Conservation (phyloP, 176 grass and related monocot species). For the Lolium rigidum region DNA sequence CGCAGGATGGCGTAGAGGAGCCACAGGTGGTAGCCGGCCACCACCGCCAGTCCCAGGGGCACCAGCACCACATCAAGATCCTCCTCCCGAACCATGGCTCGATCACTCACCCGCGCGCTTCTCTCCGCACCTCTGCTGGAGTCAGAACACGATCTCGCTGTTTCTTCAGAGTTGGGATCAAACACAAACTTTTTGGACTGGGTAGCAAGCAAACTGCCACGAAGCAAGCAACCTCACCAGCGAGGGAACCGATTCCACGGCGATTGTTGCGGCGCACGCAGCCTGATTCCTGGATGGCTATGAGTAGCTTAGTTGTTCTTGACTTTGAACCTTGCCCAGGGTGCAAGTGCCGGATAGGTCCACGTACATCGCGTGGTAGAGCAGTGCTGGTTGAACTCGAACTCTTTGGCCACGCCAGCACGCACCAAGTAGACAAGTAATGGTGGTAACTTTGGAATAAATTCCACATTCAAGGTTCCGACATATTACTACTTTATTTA, state of each 20-base stretch:
- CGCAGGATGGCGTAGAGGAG: conserved; percentile 62
- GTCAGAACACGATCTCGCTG: neutral
- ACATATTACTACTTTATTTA: neutral
- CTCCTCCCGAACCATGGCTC: conserved; percentile 54
- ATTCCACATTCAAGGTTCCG: neutral
- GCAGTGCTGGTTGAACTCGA: conserved; percentile 28
- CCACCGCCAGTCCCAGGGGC: conserved; percentile 57
- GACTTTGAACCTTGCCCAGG: neutral
- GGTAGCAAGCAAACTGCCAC: neutral
- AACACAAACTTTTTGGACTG: neutral
- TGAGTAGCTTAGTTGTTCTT: neutral
- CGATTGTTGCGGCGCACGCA: neutral
- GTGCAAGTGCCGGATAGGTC: neutral
- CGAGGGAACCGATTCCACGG: neutral
- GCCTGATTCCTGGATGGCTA: neutral
- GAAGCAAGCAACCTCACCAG: neutral
- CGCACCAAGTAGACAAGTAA: neutral
- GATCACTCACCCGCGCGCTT: neutral
- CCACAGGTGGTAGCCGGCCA: conserved; percentile 68
- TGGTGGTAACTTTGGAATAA: neutral
- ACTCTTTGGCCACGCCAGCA: conserved; percentile 31
- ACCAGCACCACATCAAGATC: conserved; percentile 79
- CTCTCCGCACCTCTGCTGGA: neutral
- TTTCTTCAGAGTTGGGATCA: neutral
- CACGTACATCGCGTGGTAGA: neutral